Percentiles rank a stretch among this genome's conserved stretches.
phyloP scores from a whole-genome alignment of 2,329 filamentous ascomycete species.

The Beauveria brongniartii region DNA sequence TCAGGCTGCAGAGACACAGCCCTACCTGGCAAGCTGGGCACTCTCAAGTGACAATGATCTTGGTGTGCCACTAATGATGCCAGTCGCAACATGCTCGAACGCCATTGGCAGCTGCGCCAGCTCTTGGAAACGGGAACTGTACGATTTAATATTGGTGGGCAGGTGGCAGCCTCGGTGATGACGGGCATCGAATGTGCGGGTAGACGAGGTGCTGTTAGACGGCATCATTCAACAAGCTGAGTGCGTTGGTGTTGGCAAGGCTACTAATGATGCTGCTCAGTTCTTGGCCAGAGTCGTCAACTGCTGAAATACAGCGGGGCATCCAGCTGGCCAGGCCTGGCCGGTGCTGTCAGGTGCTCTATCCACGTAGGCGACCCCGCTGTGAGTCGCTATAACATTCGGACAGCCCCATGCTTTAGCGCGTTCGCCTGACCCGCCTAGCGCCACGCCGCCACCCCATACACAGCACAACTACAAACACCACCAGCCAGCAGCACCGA shows the following conservation, averaged over 20 bases:
- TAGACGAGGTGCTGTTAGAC: too few species aligned
- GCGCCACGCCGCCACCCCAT: not conserved
- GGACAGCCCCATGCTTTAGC: not conserved
- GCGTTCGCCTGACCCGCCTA: conserved; percentile 1
- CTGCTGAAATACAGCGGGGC: not conserved
- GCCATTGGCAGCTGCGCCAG: not conserved
- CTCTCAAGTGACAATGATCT: not conserved
- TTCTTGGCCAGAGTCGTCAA: too few species aligned
- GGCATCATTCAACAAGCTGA: too few species aligned
- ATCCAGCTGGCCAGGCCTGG: not conserved
- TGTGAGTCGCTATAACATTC: not conserved
- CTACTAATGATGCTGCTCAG: too few species aligned
- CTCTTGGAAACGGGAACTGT: not conserved
- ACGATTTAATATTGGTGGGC: not conserved
- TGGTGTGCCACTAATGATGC: not conserved
- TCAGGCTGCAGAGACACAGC: too few species aligned
- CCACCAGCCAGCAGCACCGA: not conserved
- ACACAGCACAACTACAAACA: not conserved
- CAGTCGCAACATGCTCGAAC: not conserved
- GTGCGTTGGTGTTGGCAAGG: too few species aligned
- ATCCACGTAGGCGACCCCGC: not conserved
- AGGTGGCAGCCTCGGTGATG: not conserved
- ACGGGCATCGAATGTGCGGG: too few species aligned
- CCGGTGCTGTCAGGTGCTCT: not conserved
- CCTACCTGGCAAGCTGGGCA: too few species aligned